These are phyloP conservation scores for Metschnikowia drakensbergensis DNA, from an alignment of 805 yeast genomes.

Conservation along the genomic window DNA sequence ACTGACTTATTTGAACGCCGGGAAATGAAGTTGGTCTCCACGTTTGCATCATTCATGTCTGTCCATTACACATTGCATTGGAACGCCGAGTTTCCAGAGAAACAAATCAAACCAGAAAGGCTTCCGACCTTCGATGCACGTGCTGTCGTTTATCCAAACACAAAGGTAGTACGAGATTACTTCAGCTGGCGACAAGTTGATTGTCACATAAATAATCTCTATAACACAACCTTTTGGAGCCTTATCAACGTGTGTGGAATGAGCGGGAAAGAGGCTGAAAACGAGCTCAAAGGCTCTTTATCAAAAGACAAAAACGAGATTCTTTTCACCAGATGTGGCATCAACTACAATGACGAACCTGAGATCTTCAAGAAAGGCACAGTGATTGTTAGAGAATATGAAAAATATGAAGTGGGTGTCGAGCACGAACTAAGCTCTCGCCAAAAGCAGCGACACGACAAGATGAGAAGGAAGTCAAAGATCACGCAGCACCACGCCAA, in stretches of 20 bases:
- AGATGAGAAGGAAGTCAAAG: constrained; percentile 45
- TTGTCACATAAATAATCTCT: constrained; percentile 90
- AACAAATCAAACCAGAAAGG: constrained; percentile 44
- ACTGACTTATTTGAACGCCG: constrained; percentile 79
- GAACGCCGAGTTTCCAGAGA: constrained; percentile 53
- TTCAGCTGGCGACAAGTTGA: constrained; percentile 95
- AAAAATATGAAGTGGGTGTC: constrained; percentile 15
- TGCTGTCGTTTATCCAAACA: constrained; percentile 78
- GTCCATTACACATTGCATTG: constrained; percentile 71
- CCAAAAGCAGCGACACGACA: constrained; percentile 48
- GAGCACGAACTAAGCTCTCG: constrained; percentile 29
- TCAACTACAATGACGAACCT: constrained; percentile 88
- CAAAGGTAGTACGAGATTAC: constrained; percentile 65
- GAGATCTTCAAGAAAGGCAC: constrained; percentile 88
- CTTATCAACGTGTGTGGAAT: constrained; percentile 66
- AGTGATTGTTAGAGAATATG: constrained; percentile 48
- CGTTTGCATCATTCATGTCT: constrained; percentile 79
- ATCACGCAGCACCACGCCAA: constrained; percentile 53
- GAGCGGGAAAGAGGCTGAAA: constrained; percentile 79
- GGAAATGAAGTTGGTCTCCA: constrained; percentile 72
- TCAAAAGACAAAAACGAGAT: constrained; percentile 88
- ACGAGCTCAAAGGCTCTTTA: constrained; percentile 68
- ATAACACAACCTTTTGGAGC: constrained; percentile 91
- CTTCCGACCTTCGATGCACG: constrained; percentile 90
- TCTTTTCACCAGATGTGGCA: constrained; percentile 67